Percentiles rank a stretch among this genome's conserved stretches.
These are phyloP conservation scores for Beauveria australis DNA, from an alignment of 2,329 filamentous ascomycete species.

Conservation along the genomic window DNA sequence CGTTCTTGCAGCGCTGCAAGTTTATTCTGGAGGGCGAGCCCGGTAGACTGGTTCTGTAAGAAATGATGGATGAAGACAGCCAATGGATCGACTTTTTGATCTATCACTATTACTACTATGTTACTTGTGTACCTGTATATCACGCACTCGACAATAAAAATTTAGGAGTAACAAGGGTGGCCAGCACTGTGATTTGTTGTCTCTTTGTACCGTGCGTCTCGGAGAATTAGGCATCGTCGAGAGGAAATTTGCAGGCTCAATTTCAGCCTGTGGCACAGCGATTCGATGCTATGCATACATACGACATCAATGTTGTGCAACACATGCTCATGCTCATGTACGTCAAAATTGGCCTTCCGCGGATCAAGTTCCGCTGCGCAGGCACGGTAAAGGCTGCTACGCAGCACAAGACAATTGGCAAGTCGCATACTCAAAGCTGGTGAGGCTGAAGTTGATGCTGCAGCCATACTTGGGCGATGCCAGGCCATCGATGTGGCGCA, in stretches of 20 bases:
- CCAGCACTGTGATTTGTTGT: background rate
- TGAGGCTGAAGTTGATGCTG: background rate
- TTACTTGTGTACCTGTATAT: conserved; percentile 5
- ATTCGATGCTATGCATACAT: background rate
- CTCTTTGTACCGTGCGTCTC: background rate
- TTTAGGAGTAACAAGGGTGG: too few species aligned
- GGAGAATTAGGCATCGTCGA: conserved; percentile 1
- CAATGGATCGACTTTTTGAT: conserved; percentile 12
- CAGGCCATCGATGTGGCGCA: background rate
- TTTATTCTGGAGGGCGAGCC: conserved; percentile 72
- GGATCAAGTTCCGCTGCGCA: background rate
- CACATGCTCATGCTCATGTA: background rate
- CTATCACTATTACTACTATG: conserved; percentile 19
- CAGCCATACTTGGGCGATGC: background rate
- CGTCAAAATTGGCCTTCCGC: background rate
- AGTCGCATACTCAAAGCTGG: background rate
- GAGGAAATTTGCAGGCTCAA: background rate
- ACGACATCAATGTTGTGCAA: background rate
- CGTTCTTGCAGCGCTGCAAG: conserved; percentile 85
- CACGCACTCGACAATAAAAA: conserved; percentile 1
- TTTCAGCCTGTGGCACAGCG: background rate
- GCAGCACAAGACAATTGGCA: background rate
- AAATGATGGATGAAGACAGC: background rate
- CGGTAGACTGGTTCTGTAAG: conserved; percentile 58
- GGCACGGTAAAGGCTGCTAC: background rate